phyloP scores from a whole-genome alignment of 768 basidiomycete species.

The Butyriboletus loyo region DNA sequence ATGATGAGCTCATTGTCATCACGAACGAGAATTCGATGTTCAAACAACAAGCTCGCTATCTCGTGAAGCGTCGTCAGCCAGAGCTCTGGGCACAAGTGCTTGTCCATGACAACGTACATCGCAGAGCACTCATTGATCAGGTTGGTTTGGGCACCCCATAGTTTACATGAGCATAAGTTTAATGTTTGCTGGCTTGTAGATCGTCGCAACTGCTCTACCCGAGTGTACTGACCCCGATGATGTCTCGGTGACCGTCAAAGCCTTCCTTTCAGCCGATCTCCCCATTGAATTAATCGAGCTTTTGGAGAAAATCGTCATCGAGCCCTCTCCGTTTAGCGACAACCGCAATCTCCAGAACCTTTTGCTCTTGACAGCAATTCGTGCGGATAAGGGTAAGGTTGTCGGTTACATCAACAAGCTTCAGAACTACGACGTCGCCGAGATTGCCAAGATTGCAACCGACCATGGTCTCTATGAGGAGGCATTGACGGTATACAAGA shows the following conservation, averaged over 20 bases:
- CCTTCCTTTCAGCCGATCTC: constrained; percentile 95
- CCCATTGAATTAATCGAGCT: constrained; percentile 97
- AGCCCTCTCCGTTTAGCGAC: constrained; percentile 96
- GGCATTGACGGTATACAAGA: constrained; percentile 96
- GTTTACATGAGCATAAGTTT: not conserved
- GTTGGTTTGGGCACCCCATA: constrained; percentile 35
- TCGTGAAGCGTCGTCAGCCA: constrained; percentile 91
- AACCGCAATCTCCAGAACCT: constrained; percentile 97
- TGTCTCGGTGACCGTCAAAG: constrained; percentile 97
- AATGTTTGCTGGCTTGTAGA: constrained; percentile 39
- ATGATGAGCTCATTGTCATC: constrained; percentile 93
- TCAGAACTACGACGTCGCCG: constrained; percentile 89
- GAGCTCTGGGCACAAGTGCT: constrained; percentile 98
- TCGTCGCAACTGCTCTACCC: constrained; percentile 91
- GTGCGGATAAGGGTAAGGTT: constrained; percentile 97
- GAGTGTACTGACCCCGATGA: constrained; percentile 98
- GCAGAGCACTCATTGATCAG: constrained; percentile 92
- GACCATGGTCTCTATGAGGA: constrained; percentile 96
- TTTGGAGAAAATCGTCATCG: constrained; percentile 97
- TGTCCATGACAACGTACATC: constrained; percentile 82
- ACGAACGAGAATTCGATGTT: constrained; percentile 99
- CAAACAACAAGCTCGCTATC: constrained; percentile 98
- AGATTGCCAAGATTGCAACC: constrained; percentile 95
- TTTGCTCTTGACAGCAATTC: constrained; percentile 90
- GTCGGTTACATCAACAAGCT: constrained; percentile 98